Base-by-base conservation (phyloP, 2,329 filamentous ascomycete genomes). In the Fusarium chaquense region DNA sequence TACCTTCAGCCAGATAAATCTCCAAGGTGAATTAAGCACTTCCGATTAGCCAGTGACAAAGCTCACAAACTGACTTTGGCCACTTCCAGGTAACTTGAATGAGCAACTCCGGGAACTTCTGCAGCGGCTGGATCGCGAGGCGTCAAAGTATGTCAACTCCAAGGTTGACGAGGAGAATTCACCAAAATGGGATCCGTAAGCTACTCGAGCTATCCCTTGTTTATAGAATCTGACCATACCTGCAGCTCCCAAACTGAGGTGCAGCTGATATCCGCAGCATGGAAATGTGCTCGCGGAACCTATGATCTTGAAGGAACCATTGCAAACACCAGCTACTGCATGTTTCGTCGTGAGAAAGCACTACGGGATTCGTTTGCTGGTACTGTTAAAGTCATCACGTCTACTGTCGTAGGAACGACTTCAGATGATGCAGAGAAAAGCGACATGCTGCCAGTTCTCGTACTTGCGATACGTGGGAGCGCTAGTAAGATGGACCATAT, bases 401-500 rank as follows among this genome's bases (percentile, higher is more conserved):
- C 64, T 1, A 74, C 72, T 20, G 13, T 69, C 8, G 26, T 72
- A 5, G 58, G 66, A 32, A 50, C 52, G 0, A 50, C 28, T 12
- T 20, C 22, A 6, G 22, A 44, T 4, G 10, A 41, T 36, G 18
- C 16, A 4, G 16, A 13, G 22, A n/a, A 12, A n/a, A 56, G 20
- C 24, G 51, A 58, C 13, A 26, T 62, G 3, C 30, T 72, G 5
- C 70, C 72, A 2, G 51, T 53, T 11, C 58, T 74, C 8, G 45
- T 73, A 9, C 47, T 74, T n/a, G 70, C 72, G 1, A 60, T 74
- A 54, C 59, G 67, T 15, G 72, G 70, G 3, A 73, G 68, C 33
- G 63, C 70, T 4, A 72, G 58, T 16, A 72, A 65, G 35, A 74
- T 74, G 72, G 72, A 74, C 33, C 72, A 74, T 30, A 62, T 74